Percentiles rank a stretch among this genome's conserved stretches.
Conservation (phyloP, 495 filamentous ascomycete species). For the Penicillium soppii region DNA sequence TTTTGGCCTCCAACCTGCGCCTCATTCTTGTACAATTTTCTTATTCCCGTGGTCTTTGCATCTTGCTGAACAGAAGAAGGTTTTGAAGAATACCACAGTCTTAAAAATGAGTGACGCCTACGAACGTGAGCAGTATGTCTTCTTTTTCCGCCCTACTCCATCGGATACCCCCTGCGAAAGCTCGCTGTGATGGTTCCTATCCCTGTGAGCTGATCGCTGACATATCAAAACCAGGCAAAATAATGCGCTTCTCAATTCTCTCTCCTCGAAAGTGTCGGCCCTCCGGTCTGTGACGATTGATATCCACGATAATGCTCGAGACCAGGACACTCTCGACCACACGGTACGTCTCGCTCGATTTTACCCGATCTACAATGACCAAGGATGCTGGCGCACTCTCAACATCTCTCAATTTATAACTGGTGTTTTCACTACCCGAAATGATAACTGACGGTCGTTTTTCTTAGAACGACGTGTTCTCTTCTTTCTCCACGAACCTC, state of each 20-base stretch:
- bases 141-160: background rate
- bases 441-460: slow-evolving; percentile 2
- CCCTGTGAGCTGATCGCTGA: slow-evolving; percentile 4
- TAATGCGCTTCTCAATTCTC: slow-evolving; percentile 89
- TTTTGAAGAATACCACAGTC: background rate
- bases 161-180: background rate
- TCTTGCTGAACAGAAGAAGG: background rate
- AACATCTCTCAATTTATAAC: too few species aligned
- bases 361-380: too few species aligned
- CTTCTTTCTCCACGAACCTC: slow-evolving; percentile 55
- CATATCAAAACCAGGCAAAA: slow-evolving; percentile 67
- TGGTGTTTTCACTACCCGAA: background rate
- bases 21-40: background rate
- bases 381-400: too few species aligned
- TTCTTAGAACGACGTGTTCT: slow-evolving; percentile 61
- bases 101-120: slow-evolving; percentile 86
- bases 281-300: slow-evolving; percentile 96
- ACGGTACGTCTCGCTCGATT: slow-evolving; percentile 56
- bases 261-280: slow-evolving; percentile 84
- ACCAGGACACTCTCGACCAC: slow-evolving; percentile 81
- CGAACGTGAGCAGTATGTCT: slow-evolving; percentile 76
- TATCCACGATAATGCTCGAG: slow-evolving; percentile 92
- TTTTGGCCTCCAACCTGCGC: slow-evolving; percentile 1
- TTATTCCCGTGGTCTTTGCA: background rate
- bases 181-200: background rate